phyloP scores from a whole-genome alignment of 2,329 filamentous ascomycete genomes.

The Xylariomycetidae sp. region DNA sequence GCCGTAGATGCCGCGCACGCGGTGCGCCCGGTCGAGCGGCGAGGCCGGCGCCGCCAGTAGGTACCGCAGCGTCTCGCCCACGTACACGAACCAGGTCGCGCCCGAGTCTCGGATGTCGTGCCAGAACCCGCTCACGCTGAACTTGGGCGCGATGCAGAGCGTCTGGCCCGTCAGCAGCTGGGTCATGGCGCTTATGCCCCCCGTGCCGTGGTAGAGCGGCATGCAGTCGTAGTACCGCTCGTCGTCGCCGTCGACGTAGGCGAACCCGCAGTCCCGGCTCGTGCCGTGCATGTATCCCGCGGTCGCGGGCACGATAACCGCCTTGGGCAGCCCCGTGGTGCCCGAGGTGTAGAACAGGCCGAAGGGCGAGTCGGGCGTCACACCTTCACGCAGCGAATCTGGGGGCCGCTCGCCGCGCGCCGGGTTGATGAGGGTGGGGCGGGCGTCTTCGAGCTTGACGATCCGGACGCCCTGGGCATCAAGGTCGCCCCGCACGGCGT shows the following conservation, averaged over 20 bases:
- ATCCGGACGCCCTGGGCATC: slow-evolving; percentile 47
- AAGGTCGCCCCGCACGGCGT: slow-evolving; percentile 51
- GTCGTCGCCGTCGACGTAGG: slow-evolving; percentile 26
- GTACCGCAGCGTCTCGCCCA: slow-evolving; percentile 73
- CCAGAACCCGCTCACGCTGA: slow-evolving; percentile 70
- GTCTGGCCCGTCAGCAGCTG: slow-evolving; percentile 51
- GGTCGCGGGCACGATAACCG: slow-evolving; percentile 54
- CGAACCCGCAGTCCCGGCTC: slow-evolving; percentile 26
- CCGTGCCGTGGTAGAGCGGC: slow-evolving; percentile 73
- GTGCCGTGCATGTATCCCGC: slow-evolving; percentile 28
- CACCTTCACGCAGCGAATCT: slow-evolving; percentile 48
- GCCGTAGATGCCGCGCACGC: slow-evolving; percentile 56
- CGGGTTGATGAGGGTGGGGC: slow-evolving; percentile 36
- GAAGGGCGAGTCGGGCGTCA: slow-evolving; percentile 51
- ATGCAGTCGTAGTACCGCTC: slow-evolving; percentile 74
- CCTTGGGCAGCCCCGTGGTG: slow-evolving; percentile 73
- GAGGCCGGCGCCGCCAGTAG: slow-evolving; percentile 63
- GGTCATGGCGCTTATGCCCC: slow-evolving; percentile 53
- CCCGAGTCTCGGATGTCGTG: slow-evolving; percentile 61
- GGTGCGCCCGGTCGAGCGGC: slow-evolving; percentile 56
- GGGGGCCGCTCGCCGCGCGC: slow-evolving; percentile 46
- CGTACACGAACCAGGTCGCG: slow-evolving; percentile 70
- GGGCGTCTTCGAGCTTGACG: slow-evolving; percentile 43
- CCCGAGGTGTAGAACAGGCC: slow-evolving; percentile 71
- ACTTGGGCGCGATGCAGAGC: slow-evolving; percentile 60